Conservation (phyloP, 305 asterid genomes). For the Fraxinus latifolia region DNA sequence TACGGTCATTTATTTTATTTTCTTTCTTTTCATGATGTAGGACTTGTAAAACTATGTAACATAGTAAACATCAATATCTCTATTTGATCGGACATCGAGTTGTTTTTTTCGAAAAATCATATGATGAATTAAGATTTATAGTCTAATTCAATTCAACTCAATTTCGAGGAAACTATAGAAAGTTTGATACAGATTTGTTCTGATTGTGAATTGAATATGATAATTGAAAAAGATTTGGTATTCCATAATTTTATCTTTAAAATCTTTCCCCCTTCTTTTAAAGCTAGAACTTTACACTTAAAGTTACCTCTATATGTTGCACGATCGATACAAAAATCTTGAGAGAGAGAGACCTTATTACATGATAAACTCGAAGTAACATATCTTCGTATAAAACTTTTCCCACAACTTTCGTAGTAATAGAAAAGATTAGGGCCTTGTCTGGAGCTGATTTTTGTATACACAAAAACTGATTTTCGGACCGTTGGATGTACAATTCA, state of each 20-base stretch:
- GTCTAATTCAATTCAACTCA: not conserved
- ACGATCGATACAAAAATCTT: not conserved
- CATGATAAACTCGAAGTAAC: not conserved
- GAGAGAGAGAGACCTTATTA: not conserved
- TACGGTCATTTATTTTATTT: not conserved
- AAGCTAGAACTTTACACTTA: not conserved
- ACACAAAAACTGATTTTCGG: too few species aligned
- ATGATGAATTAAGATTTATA: not conserved
- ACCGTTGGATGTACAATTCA: too few species aligned
- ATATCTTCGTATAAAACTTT: not conserved
- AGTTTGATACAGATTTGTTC: not conserved
- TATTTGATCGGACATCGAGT: too few species aligned
- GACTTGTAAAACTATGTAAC: not conserved
- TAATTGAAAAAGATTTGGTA: not conserved
- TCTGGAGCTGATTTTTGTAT: too few species aligned
- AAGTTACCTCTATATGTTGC: not conserved
- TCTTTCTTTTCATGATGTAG: not conserved
- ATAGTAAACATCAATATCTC: not conserved
- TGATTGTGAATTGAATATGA: too few species aligned
- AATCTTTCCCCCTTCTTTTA: not conserved
- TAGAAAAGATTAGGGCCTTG: not conserved
- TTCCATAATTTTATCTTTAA: not conserved
- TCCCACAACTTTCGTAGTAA: not conserved
- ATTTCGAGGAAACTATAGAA: not conserved
- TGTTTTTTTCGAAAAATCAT: not conserved